Evolutionary conservation across 2,329 filamentous ascomycete species (phyloP), one percentile per base, ranked within the genome.

Genomic region (Beauveria scarabaeidicola): DNA sequence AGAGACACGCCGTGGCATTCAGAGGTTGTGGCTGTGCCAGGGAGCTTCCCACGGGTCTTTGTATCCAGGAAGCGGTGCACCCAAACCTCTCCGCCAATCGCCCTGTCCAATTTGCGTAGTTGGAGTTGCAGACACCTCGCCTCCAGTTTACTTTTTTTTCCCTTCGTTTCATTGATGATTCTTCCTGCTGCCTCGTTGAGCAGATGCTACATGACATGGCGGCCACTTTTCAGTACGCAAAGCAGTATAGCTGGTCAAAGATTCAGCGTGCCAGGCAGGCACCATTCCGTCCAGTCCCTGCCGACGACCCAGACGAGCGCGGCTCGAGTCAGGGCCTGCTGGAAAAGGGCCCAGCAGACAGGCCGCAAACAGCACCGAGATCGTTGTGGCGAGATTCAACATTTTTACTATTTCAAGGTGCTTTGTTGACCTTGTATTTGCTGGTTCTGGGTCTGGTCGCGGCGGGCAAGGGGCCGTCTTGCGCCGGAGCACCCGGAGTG

Each of bases 181-280:
- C 5, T 15, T 15, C n/a, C 47, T 6, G 11, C 10, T 5, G 11
- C 32, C n/a, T n/a, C n/a, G 1, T 15, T 36, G 32, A 36, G 10
- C n/a, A 2, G n/a, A 21, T 43, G 13, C 11, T 27, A 11, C 17
- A 27, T 5, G 8, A 50, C 25, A 59, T 59, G 56, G 56, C 56
- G 9, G 56, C 56, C 17, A 52, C 47, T 6, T 47, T 59, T 10
- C 56, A 59, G 8, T 46, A 52, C 25, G 56, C 56, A 8, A 59
- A 52, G n/a, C 56, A 52, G n/a, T 46, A 36, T 17, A 59, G 56
- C 15, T 59, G 56, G 56, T 59, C 56, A 3, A 59, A 59, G 29
- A 52, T 59, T 17, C 52, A 43, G 25, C 47, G 47, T 19, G 27
- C 40, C 36, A 44, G 17, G 11, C 36, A 43, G 32, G 32, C 23